Conservation (phyloP, 495 filamentous ascomycete genomes). For the Penicillium coffeae region DNA sequence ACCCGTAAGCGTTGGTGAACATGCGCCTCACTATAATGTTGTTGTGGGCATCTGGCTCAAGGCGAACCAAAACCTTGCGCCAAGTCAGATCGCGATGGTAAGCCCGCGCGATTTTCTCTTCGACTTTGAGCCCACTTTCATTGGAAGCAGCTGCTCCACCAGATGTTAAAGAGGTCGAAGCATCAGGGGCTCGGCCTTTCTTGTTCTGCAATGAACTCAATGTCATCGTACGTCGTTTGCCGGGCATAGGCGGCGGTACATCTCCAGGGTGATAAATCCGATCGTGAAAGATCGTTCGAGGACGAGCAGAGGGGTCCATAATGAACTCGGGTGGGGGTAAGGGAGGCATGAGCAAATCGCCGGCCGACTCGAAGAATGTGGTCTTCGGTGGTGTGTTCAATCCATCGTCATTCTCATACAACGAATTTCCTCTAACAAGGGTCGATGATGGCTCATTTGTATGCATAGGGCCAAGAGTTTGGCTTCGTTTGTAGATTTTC, state of each 20-base stretch:
- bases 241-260: conserved; percentile 75
- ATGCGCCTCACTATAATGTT: conserved; percentile 94
- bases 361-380: conserved; percentile 90
- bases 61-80: conserved; percentile 91
- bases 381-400: conserved; percentile 78
- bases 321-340: conserved; percentile 77
- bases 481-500: conserved; percentile 76
- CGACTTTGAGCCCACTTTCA: conserved; percentile 69
- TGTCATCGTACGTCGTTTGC: conserved; percentile 49
- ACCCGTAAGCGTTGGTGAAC: conserved; percentile 96
- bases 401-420: conserved; percentile 40
- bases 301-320: conserved; percentile 74
- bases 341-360: conserved; percentile 86
- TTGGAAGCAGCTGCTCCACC: conserved; percentile 17
- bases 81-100: conserved; percentile 88
- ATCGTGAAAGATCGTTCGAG: conserved; percentile 94
- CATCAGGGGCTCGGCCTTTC: conserved; percentile 3
- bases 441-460: conserved; percentile 30
- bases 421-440: conserved; percentile 40
- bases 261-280: conserved; percentile 90
- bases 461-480: conserved; percentile 54
- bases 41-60: conserved; percentile 97
- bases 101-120: conserved; percentile 95
- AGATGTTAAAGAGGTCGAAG: conserved; percentile 2
- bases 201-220: conserved; percentile 42